Base-by-base conservation (phyloP, 202 grass and related monocot genomes). In the Panicum virgatum region DNA sequence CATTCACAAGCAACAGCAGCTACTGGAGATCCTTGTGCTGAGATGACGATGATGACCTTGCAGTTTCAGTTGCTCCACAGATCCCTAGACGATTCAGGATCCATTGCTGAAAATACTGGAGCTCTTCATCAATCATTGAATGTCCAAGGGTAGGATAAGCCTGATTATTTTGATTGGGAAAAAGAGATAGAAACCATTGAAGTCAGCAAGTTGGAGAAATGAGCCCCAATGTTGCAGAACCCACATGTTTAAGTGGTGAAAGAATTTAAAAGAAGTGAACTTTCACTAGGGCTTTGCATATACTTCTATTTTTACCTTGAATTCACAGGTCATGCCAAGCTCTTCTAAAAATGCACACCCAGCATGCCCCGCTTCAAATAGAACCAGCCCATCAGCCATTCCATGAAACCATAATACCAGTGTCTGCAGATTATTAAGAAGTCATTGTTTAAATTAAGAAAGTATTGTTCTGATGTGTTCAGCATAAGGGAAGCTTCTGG, bases 331-430 rank as follows among this genome's bases (percentile, higher is more conserved):
- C 85, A 96, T 88, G 27, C 93, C 90, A 72, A 96, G 80, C 54
- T 90, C 77, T 79, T 82, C 82, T 56, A 95, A 78, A 87, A 95
- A 90, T 69, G 77, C 66, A 2, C 62, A 86, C 15, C 87, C 93
- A 12, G 85, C 80, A 42, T 92, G 82, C 18, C 80, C 85, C 2
- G 85, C 93, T 87, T 90, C 90, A 5, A 86, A 88, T 14, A 90
- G 67, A 26, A 95, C 89, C 42, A 88, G 0, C 13, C 59, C 77
- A 66, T 95, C 93, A 25, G 86, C 85, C 85, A 87, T 90, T 58
- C 93, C 93, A 76, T 95, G 93, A 37, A 95, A 78, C 93, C 90
- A 95, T 30, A 92, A 84, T 15, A 95, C 61, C 1, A 90, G 87
- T 13, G 87, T 95, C 93, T 95, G 59, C 72, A 82, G 8, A 38